Percentiles rank a stretch among this genome's conserved stretches.
phyloP scores from a whole-genome alignment of 2,329 filamentous ascomycete species.

The Penicillium concentricum region DNA sequence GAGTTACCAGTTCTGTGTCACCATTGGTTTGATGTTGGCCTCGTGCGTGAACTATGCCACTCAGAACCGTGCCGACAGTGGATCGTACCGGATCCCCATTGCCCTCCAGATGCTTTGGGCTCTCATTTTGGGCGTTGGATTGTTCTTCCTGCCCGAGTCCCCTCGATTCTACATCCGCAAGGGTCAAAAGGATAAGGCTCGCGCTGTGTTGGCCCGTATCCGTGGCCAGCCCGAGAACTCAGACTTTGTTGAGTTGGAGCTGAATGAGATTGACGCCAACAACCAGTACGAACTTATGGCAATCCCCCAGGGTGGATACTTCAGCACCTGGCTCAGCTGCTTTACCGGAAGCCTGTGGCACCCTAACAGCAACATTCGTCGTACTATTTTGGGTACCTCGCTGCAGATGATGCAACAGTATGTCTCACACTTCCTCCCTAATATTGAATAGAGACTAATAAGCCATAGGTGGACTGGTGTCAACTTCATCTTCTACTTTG shows the following conservation, averaged over 20 bases:
- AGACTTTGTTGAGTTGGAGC: slow-evolving; percentile 72
- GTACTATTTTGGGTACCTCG: slow-evolving; percentile 68
- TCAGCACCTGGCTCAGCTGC: slow-evolving; percentile 66
- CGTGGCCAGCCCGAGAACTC: slow-evolving; percentile 73
- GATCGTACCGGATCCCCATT: slow-evolving; percentile 78
- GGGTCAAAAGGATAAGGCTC: slow-evolving; percentile 65
- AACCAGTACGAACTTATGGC: slow-evolving; percentile 76
- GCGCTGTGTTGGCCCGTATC: slow-evolving; percentile 62
- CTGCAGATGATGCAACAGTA: slow-evolving; percentile 77
- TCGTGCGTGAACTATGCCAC: slow-evolving; percentile 72
- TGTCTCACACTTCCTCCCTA: background rate
- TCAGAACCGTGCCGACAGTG: slow-evolving; percentile 59
- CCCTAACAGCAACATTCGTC: slow-evolving; percentile 59
- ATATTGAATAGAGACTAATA: background rate
- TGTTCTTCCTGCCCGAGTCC: slow-evolving; percentile 78
- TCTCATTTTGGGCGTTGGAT: slow-evolving; percentile 68
- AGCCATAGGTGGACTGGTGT: slow-evolving; percentile 67
- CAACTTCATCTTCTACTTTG: slow-evolving; percentile 91
- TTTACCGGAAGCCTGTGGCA: slow-evolving; percentile 57
- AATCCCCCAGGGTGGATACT: slow-evolving; percentile 64
- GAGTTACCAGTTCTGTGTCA: slow-evolving; percentile 81
- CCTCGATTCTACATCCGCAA: slow-evolving; percentile 84
- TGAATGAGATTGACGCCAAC: slow-evolving; percentile 85
- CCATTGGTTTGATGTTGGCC: slow-evolving; percentile 73
- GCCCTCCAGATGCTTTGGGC: slow-evolving; percentile 79